Base-by-base conservation (phyloP, 1,139 yeast species). In the Diutina ranongensis region DNA sequence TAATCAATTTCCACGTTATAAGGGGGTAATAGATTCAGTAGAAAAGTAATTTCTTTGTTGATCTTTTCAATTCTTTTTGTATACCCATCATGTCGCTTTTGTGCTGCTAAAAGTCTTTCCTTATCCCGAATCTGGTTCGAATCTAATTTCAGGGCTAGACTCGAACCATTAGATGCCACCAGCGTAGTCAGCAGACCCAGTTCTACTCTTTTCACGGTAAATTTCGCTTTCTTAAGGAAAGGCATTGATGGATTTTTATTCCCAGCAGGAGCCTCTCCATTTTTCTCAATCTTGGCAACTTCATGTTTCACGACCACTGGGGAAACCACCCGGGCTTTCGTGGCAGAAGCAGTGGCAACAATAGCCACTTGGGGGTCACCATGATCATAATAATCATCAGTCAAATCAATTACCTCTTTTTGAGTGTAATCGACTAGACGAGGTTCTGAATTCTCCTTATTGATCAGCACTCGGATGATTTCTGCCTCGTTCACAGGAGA, bases 1-100 rank as follows among this genome's bases (percentile, higher is more conserved):
- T 68, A 71, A 51, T 71, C 75, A 25, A 70, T 59, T 49, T 71
- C 74, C 38, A 69, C 72, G 49, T 69, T 70, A 52, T 61, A 67
- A 1, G 76, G 76, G 2, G 76, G 76, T 42, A 71, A 63, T 38
- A 71, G 59, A 46, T 63, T 65, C 28, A 60, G 53, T 50, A 71
- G 62, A 49, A 69, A 71, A 19, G 56, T 56, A 34, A 71, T 63
- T 49, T 71, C 76, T 54, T 70, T 69, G 31, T 67, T 60, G 46
- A 71, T 70, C 49, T 71, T 71, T 27, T 47, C 55, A 21, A 68
- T 64, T 38, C 66, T 57, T 31, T 53, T 53, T 20, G 55, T 61
- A 48, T 63, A 66, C 46, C 58, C 63, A 46, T 68, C 72, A 49
- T 67, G 66, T 52, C 67, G 68, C 31, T 53, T 52, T 54, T 69